phyloP scores from a whole-genome alignment of 768 basidiomycete species.

The Rhodotorula kratochvilovae region DNA sequence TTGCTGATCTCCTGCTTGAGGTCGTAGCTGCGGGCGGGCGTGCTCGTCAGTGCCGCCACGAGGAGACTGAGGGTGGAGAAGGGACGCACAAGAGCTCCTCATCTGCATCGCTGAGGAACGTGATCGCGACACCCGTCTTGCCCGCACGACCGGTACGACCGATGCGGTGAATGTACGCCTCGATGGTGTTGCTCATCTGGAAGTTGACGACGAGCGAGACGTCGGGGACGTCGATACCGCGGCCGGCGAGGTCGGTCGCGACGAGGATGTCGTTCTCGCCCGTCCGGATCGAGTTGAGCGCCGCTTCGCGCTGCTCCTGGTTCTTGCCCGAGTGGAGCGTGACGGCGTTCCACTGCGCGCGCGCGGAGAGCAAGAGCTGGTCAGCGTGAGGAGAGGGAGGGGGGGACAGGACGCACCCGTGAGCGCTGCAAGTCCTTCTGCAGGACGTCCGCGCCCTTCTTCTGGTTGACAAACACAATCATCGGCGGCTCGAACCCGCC shows the following conservation, averaged over 20 bases:
- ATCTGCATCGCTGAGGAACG: constrained; percentile 91
- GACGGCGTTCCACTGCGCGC: constrained; percentile 71
- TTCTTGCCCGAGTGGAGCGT: constrained; percentile 96
- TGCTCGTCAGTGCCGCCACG: no score
- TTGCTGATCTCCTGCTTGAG: constrained; percentile 94
- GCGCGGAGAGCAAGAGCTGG: background rate
- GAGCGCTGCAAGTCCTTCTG: constrained; percentile 87
- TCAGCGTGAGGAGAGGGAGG: constrained; percentile 7
- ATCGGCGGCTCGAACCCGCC: constrained; percentile 80
- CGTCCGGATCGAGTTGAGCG: constrained; percentile 75
- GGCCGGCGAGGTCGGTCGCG: constrained; percentile 94
- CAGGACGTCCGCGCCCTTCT: constrained; percentile 98
- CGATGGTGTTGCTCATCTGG: constrained; percentile 94
- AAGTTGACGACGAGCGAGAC: constrained; percentile 94
- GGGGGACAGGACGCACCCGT: constrained; percentile 57
- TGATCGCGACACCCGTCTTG: constrained; percentile 86
- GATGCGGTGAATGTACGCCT: constrained; percentile 95
- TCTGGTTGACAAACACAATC: constrained; percentile 98
- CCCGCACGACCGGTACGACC: constrained; percentile 98
- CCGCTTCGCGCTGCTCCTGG: constrained; percentile 92
- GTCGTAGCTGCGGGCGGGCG: constrained; percentile 65
- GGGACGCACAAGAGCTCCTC: constrained; percentile 73
- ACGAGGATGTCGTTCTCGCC: constrained; percentile 86
- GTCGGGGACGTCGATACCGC: constrained; percentile 98
- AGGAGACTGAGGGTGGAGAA: background rate